These are phyloP conservation scores for Leucocoprinus birnbaumii DNA, from an alignment of 768 basidiomycete species.

Conservation along the genomic window DNA sequence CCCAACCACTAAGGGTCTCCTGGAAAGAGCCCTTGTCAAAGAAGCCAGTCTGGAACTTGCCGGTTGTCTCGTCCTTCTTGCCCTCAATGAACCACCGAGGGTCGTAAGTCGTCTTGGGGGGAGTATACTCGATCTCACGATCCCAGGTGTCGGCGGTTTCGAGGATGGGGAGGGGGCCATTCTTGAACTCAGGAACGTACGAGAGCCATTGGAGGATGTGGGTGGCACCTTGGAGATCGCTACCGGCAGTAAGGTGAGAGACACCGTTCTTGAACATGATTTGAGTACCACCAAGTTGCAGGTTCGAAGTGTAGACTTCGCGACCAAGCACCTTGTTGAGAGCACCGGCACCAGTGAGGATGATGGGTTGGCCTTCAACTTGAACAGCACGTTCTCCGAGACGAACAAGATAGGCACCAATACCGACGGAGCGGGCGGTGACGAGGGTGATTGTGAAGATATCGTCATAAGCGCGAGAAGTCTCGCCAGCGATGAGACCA, in stretches of 20 bases:
- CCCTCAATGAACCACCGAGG: conserved; percentile 98
- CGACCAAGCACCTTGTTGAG: conserved; percentile 99
- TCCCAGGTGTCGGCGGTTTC: conserved; percentile 82
- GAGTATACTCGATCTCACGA: conserved; percentile 84
- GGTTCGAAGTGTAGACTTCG: conserved; percentile 97
- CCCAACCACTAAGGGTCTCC: conserved; percentile 98
- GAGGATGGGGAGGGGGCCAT: conserved; percentile 76
- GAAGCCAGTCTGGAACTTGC: conserved; percentile 84
- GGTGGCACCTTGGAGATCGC: conserved; percentile 92
- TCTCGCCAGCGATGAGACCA: conserved; percentile 97
- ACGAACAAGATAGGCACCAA: conserved; percentile 97
- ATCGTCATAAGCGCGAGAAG: conserved; percentile 97
- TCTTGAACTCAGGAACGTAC: conserved; percentile 85
- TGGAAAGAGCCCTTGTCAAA: conserved; percentile 98
- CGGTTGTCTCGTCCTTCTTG: conserved; percentile 79
- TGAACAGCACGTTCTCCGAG: conserved; percentile 97
- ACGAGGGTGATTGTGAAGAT: conserved; percentile 99
- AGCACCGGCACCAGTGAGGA: conserved; percentile 94
- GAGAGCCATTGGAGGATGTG: conserved; percentile 95
- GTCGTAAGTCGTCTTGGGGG: conserved; percentile 94
- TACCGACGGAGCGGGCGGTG: conserved; percentile 97
- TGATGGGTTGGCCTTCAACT: conserved; percentile 99
- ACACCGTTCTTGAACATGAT: conserved; percentile 99
- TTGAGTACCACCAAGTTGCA: conserved; percentile 99
- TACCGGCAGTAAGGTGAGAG: conserved; percentile 91